phyloP scores from a whole-genome alignment of 495 filamentous ascomycete genomes.

The Neurospora sp. region DNA sequence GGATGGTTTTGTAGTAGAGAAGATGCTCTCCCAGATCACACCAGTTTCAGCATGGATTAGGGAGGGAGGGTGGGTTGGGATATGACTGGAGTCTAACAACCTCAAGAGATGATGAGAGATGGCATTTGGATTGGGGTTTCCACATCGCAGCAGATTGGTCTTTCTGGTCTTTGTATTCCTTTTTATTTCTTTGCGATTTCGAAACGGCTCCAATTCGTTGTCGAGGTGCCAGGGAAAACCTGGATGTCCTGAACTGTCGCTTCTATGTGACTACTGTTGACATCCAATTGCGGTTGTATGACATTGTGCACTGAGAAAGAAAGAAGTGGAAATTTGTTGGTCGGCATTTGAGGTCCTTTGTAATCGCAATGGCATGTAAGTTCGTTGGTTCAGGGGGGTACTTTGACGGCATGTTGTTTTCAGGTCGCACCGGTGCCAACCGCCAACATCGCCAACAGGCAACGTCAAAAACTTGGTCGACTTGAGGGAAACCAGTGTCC shows the following conservation, averaged over 20 bases:
- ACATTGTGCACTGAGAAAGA: background rate
- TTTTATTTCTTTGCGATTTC: background rate
- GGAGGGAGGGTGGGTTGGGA: background rate
- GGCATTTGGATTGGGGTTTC: background rate
- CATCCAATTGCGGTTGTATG: background rate
- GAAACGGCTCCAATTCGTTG: background rate
- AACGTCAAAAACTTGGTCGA: background rate
- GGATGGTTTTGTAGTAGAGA: background rate
- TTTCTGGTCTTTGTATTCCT: background rate
- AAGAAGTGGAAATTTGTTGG: background rate
- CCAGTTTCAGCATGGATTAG: background rate
- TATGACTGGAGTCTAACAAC: background rate
- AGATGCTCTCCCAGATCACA: background rate
- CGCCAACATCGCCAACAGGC: background rate
- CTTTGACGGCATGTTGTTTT: background rate
- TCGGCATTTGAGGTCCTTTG: background rate
- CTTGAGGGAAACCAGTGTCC: background rate
- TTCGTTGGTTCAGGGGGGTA: background rate
- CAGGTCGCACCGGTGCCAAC: background rate
- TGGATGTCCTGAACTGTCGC: background rate
- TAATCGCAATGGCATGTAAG: background rate
- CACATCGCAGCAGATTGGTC: background rate
- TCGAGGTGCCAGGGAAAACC: background rate
- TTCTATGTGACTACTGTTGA: background rate
- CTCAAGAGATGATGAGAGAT: background rate